These are phyloP conservation scores for Comarum palustre DNA, from an alignment of 306 rosid species.

Conservation along the genomic window DNA sequence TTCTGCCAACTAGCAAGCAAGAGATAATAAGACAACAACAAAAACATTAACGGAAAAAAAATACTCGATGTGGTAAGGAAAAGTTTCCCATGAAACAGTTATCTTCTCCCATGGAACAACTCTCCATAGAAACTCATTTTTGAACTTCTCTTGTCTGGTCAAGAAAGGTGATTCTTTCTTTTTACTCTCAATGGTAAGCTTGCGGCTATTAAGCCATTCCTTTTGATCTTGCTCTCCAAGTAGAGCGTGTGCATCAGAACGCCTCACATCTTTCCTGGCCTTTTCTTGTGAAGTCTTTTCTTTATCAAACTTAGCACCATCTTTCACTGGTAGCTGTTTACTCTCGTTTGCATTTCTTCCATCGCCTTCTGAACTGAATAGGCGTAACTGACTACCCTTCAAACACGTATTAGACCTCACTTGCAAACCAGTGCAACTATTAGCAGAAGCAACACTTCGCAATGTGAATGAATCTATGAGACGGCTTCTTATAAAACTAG, in stretches of 20 bases:
- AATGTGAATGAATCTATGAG: constrained; percentile 35
- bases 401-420: constrained; percentile 32
- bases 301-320: constrained; percentile 46
- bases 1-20: not conserved
- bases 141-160: constrained; percentile 71
- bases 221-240: constrained; percentile 84
- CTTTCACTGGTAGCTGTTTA: constrained; percentile 56
- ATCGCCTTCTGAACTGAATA: constrained; percentile 79
- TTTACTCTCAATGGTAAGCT: constrained; percentile 61
- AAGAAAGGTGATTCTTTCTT: constrained; percentile 71
- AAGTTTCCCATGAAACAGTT: constrained; percentile 82
- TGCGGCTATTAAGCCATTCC: constrained; percentile 83
- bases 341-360: constrained; percentile 82
- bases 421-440: constrained; percentile 32
- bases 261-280: constrained; percentile 41
- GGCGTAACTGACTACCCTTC: constrained; percentile 42
- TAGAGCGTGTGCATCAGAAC: constrained; percentile 54
- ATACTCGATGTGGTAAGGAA: constrained; percentile 87
- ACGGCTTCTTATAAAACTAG: constrained; percentile 42
- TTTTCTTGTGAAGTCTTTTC: constrained; percentile 43
- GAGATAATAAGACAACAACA: constrained; percentile 8
- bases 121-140: constrained; percentile 74
- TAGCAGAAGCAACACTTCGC: constrained; percentile 31
- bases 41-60: constrained; percentile 15
- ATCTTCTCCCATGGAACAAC: constrained; percentile 93